These are phyloP conservation scores for Trichoderma harzianum DNA, from an alignment of 2,329 filamentous ascomycete species.

Conservation along the genomic window DNA sequence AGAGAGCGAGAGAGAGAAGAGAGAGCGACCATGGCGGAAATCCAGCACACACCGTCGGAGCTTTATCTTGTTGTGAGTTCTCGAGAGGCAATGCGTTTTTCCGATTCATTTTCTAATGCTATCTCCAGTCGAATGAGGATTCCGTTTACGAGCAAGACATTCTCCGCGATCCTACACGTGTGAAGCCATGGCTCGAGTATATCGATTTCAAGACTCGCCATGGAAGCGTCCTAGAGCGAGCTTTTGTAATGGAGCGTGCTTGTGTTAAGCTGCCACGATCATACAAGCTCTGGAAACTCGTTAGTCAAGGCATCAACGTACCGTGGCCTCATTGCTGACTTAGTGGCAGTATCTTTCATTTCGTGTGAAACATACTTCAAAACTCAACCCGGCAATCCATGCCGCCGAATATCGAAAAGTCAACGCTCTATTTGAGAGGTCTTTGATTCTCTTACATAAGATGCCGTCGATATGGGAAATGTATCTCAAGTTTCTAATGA, in stretches of 20 bases:
- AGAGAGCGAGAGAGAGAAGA: slow-evolving; percentile 1
- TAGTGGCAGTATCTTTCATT: slow-evolving; percentile 72
- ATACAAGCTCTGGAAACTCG: slow-evolving; percentile 98
- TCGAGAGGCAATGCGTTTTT: not conserved
- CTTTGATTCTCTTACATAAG: slow-evolving; percentile 91
- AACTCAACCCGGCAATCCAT: slow-evolving; percentile 78
- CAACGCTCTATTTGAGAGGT: slow-evolving; percentile 89
- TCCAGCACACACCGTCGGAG: slow-evolving; percentile 42
- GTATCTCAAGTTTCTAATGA: slow-evolving; percentile 86
- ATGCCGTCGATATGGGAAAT: slow-evolving; percentile 99
- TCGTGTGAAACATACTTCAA: slow-evolving; percentile 74
- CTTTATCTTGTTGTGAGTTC: slow-evolving; percentile 47
- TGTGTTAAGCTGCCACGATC: slow-evolving; percentile 87
- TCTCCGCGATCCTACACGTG: slow-evolving; percentile 75
- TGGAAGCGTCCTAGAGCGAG: slow-evolving; percentile 81
- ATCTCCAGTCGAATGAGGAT: slow-evolving; percentile 72
- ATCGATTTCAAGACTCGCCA: slow-evolving; percentile 86
- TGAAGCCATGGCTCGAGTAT: slow-evolving; percentile 94
- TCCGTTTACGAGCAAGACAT: slow-evolving; percentile 96
- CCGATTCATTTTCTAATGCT: slow-evolving; percentile 26
- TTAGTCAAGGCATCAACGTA: slow-evolving; percentile 33
- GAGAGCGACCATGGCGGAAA: slow-evolving; percentile 21
- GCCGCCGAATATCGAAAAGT: slow-evolving; percentile 85
- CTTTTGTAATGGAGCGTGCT: slow-evolving; percentile 82
- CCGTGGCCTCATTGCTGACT: slow-evolving; percentile 16